phyloP scores from a whole-genome alignment of 2,329 filamentous ascomycete genomes.

The Calonectria crousiana region DNA sequence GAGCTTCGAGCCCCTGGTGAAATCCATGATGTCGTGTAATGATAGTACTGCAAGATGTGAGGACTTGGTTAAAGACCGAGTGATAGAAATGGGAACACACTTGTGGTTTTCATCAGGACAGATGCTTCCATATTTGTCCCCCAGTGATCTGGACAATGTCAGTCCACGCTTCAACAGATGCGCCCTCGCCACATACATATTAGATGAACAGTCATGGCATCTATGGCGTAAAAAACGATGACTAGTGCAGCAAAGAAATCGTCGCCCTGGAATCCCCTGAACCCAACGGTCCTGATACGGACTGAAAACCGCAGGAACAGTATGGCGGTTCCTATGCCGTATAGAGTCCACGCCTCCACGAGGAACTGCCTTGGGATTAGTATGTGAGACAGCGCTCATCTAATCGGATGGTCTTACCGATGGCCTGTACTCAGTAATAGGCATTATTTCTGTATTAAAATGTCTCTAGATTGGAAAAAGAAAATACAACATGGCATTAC shows the following conservation, averaged over 20 bases:
- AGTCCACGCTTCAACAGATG: fast-evolving
- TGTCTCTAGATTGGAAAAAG: not conserved
- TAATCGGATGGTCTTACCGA: not conserved
- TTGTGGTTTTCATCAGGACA: not conserved
- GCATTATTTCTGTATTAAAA: slow-evolving; percentile 2
- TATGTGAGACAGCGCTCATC: too few relatives aligned
- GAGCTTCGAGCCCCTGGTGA: slow-evolving; percentile 50
- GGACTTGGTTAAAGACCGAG: not conserved
- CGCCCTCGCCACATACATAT: slow-evolving; percentile 40
- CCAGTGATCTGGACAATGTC: slow-evolving; percentile 23
- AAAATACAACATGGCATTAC: not conserved
- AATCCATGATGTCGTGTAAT: slow-evolving; percentile 42
- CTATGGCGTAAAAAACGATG: slow-evolving; percentile 49
- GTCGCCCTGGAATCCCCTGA: slow-evolving; percentile 52
- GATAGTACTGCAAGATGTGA: slow-evolving; percentile 37
- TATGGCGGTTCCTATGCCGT: slow-evolving; percentile 46
- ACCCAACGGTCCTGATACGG: slow-evolving; percentile 52
- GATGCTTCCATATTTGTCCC: slow-evolving; percentile 41
- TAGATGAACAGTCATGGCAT: slow-evolving; percentile 50
- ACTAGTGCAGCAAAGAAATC: slow-evolving; percentile 52
- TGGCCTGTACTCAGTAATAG: slow-evolving; percentile 19
- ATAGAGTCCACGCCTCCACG: slow-evolving; percentile 47
- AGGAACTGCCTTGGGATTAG: slow-evolving; percentile 39
- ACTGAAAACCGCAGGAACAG: slow-evolving; percentile 49
- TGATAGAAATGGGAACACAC: slow-evolving; percentile 5